These are phyloP conservation scores for Calonectria pseudoreteaudii DNA, from an alignment of 2,329 filamentous ascomycete species.

Conservation along the genomic window DNA sequence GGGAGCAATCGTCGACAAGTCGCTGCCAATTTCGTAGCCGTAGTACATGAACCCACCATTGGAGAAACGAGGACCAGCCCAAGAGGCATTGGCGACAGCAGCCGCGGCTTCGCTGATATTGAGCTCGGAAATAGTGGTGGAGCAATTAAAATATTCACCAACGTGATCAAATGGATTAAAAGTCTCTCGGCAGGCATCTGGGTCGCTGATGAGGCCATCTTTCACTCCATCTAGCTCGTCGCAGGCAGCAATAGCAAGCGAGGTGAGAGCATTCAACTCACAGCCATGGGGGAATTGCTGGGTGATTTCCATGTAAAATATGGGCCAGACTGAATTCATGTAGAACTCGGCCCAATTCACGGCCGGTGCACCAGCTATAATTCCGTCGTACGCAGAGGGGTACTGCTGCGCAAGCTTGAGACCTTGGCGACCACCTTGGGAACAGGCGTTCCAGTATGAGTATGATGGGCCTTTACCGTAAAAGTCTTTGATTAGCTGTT, in stretches of 20 bases:
- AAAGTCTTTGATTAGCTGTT: conserved; percentile 8
- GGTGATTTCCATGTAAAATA: conserved; percentile 7
- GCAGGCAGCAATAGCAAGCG: conserved; percentile 21
- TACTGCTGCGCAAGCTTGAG: conserved; percentile 25
- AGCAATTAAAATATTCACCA: conserved; percentile 17
- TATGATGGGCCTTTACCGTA: conserved; percentile 14
- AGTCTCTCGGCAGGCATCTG: conserved; percentile 21
- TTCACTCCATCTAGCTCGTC: conserved; percentile 38
- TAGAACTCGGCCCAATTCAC: conserved; percentile 18
- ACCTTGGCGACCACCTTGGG: conserved; percentile 29
- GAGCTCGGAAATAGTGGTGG: neutral
- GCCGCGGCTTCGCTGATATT: neutral
- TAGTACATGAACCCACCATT: neutral
- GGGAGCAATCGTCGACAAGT: neutral
- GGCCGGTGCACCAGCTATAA: conserved; percentile 24
- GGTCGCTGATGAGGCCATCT: conserved; percentile 38
- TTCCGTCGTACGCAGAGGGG: conserved; percentile 28
- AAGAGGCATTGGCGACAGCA: conserved; percentile 9
- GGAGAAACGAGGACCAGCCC: neutral
- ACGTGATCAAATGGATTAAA: conserved; percentile 28
- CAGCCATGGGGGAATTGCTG: conserved; percentile 11
- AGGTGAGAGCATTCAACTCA: conserved; percentile 18
- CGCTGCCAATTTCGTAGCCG: conserved; percentile 6
- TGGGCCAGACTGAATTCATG: conserved; percentile 15
- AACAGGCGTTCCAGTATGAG: conserved; percentile 33